phyloP scores from a whole-genome alignment of 305 asterid genomes.

The Plantago lanceolata region DNA sequence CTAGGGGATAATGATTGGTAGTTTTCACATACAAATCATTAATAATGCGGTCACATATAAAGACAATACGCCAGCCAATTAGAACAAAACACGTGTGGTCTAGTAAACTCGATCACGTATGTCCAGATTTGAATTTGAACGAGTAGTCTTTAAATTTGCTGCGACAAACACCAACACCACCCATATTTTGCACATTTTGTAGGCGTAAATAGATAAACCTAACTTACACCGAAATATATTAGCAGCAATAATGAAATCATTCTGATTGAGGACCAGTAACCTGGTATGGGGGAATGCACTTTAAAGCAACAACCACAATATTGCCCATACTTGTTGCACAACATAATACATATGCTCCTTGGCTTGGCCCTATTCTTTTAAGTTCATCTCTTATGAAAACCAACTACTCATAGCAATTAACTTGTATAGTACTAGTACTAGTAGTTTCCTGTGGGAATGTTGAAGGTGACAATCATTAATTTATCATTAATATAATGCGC shows the following conservation, averaged over 20 bases:
- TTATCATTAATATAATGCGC: constrained; percentile 25
- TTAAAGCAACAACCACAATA: background rate
- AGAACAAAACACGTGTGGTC: too few relatives aligned
- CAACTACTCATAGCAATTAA: constrained; percentile 6
- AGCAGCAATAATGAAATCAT: constrained; percentile 17
- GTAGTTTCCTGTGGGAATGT: background rate
- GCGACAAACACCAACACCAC: too few relatives aligned
- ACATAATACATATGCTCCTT: background rate
- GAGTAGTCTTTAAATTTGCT: too few relatives aligned
- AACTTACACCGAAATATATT: background rate
- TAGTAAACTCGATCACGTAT: too few relatives aligned
- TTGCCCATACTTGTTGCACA: background rate
- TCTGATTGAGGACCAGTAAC: constrained; percentile 17
- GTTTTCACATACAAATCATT: too few relatives aligned
- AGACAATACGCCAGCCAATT: too few relatives aligned
- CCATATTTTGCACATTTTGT: too few relatives aligned
- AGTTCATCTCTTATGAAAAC: constrained; percentile 13
- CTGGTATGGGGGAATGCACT: constrained; percentile 13
- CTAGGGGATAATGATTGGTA: too few relatives aligned
- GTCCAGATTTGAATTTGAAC: too few relatives aligned
- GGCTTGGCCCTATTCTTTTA: background rate
- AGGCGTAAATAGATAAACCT: too few relatives aligned
- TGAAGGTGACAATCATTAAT: constrained; percentile 19
- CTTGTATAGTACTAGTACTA: background rate
- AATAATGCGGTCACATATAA: too few relatives aligned